phyloP scores from a whole-genome alignment of 2,329 filamentous ascomycete genomes.

The Paradendryphiella salina region DNA sequence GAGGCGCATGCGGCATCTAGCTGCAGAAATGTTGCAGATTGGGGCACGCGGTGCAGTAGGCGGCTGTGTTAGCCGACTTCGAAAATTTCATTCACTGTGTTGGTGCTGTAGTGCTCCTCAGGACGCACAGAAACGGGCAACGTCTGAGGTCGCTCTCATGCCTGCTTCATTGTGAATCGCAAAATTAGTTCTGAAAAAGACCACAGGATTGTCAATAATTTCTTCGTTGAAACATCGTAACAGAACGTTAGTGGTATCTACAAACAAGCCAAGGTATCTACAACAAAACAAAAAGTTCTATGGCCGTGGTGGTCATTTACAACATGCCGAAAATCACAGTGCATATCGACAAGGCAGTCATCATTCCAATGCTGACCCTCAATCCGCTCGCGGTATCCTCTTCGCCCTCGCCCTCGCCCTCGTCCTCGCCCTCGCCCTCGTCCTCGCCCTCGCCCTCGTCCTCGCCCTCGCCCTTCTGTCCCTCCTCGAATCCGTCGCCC shows the following conservation, averaged over 20 bases:
- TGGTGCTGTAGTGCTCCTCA: too few species aligned
- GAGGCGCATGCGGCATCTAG: too few species aligned
- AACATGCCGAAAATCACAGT: slow-evolving; percentile 5
- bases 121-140: too few species aligned
- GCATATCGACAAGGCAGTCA: slow-evolving; percentile 10
- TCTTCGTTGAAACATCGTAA: not conserved
- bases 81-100: too few species aligned
- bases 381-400: slow-evolving; percentile 19
- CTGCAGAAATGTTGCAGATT: too few species aligned
- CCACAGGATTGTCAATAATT: too few species aligned
- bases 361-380: slow-evolving; percentile 13
- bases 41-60: too few species aligned
- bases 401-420: slow-evolving; percentile 34
- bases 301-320: not conserved
- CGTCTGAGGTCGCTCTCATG: too few species aligned
- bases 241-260: not conserved
- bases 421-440: too few species aligned
- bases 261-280: slow-evolving; percentile 7
- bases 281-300: not conserved
- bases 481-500: slow-evolving; percentile 35
- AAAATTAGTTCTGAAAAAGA: too few species aligned
- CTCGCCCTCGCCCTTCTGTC: slow-evolving; percentile 37
- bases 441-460: slow-evolving; percentile 25
- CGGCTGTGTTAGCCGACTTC: too few species aligned
- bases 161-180: too few species aligned